Evolutionary conservation across 768 basidiomycete species (phyloP), one percentile per base, ranked within the genome.

Genomic region (Trichaptum fuscoviolaceum): DNA sequence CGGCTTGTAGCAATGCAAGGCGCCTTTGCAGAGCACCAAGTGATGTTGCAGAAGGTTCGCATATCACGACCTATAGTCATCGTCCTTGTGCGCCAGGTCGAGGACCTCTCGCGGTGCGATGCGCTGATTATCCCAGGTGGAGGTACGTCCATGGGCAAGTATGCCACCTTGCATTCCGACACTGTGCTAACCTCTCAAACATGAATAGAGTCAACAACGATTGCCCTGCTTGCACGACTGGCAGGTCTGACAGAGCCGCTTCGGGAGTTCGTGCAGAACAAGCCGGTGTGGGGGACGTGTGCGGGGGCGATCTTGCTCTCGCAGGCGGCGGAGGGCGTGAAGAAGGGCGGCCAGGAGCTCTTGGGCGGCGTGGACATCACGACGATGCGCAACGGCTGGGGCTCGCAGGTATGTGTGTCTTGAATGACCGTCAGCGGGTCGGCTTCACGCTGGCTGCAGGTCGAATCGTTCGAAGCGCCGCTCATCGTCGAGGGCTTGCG

Each of bases 111-210:
- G 63, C 76, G 73, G 64, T 96, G 95, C 74, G 86, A 92, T 70
- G 96, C 90, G 0, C 81, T 99, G 62, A 88, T 99, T 68, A 93
- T 99, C 68, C 96, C 96, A 12, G 96, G 96, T 7, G 96, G 96
- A 79, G 91, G 91, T 86, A 64, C 64, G 82, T 74, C 10, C 36
- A 61, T 61, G 42, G 42, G 42, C 42, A 20, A 17, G 34, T 35
- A 24, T 65, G 15, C 26, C 65, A 58, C 30, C 58, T 27, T 18
- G 24, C 61, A 34, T 35, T 35, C 59, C 18, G 42, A 66, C 60
- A 24, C 57, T 62, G 20, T 52, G 42, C 42, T 52, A 20, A 5
- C 42, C 42, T 30, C 30, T 30, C 30, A 30, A 71, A 57, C 0
- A 26, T 58, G 57, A 8, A 1, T 70, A 91, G 96, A 99, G 78